Base-by-base conservation (phyloP, 2,329 filamentous ascomycete genomes). In the Aspergillus proliferans region DNA sequence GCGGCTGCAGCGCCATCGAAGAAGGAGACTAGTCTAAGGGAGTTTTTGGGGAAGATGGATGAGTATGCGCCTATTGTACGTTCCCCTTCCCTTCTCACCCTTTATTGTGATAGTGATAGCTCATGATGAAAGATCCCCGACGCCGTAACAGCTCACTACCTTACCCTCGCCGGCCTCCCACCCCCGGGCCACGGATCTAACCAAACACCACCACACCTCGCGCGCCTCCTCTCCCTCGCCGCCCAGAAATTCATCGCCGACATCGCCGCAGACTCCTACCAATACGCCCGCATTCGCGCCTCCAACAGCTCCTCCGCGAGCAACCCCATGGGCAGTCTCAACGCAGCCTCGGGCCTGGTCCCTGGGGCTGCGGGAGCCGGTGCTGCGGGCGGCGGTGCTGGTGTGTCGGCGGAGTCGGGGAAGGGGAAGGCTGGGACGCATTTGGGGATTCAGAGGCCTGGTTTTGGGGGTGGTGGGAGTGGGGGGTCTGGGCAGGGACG, bases 231-330 rank as follows among this genome's bases (percentile, higher is more conserved):
- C 40, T 92, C 93, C 2, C 86, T 98, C 7, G 93, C 93, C n/a
- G 95, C 93, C 0, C 93, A 98, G 67, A 98, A 98, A 68, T 98
- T 98, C 77, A 88, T 98, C 61, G 91, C 93, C 51, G 93, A 98
- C 69, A 89, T 98, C 57, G 93, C 93, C 1, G 91, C 93, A 49
- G 93, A 98, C 69, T 90, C 93, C 2, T 98, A 98, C 70, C 93
- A 98, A 72, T 97, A 96, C 77, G 90, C 87, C 52, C 88, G 92
- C 47, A 97, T 98, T 63, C 86, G 93, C 38, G 88, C 88, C n/a
- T 92, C 88, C 19, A 94, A 93, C 65, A 90, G 86, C 50, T 84
- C 80, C 22, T 91, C 87, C 55, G 85, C 85, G 10, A 95, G 91
- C 67, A 96, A 95, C 70, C 87, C 89, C 0, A 91, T 96, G 83